Percentiles rank a stretch among this genome's conserved stretches.
Evolutionary conservation across 2,329 filamentous ascomycete species (phyloP).

Genomic region (Trichoderma atroviride): DNA sequence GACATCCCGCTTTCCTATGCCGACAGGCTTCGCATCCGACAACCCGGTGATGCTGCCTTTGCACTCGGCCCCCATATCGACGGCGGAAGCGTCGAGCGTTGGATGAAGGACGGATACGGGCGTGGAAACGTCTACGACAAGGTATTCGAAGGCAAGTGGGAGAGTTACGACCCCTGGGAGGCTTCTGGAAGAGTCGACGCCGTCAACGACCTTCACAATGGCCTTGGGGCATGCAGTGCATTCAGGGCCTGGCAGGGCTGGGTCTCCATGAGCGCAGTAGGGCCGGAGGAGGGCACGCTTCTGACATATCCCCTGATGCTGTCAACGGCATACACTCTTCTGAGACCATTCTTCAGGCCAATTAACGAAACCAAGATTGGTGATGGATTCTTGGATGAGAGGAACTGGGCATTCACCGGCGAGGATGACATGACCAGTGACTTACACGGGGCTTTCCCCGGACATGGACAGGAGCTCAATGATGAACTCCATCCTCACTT

Average conservation of each 20-base stretch:
- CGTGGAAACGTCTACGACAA: slow-evolving; percentile 69
- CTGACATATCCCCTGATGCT: slow-evolving; percentile 79
- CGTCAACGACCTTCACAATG: slow-evolving; percentile 75
- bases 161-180: slow-evolving; percentile 82
- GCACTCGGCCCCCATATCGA: slow-evolving; percentile 74
- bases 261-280: slow-evolving; percentile 76
- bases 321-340: slow-evolving; percentile 76
- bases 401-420: slow-evolving; percentile 63
- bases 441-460: slow-evolving; percentile 72
- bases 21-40: slow-evolving; percentile 71
- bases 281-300: slow-evolving; percentile 75
- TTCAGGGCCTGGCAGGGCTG: slow-evolving; percentile 91
- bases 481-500: slow-evolving; percentile 73
- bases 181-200: slow-evolving; percentile 68
- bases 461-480: slow-evolving; percentile 71
- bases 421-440: slow-evolving; percentile 52
- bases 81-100: slow-evolving; percentile 73
- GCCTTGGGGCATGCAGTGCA: slow-evolving; percentile 79
- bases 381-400: slow-evolving; percentile 48
- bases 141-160: slow-evolving; percentile 76
- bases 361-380: slow-evolving; percentile 32
- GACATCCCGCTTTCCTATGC: slow-evolving; percentile 67
- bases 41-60: slow-evolving; percentile 70
- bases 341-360: slow-evolving; percentile 79
- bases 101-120: slow-evolving; percentile 72